A percentile compares a stretch with the other conserved stretches of the same genome.
Evolutionary conservation across 176 grass and related monocot genomes (phyloP).

Genomic region (Triticum timopheevii): DNA sequence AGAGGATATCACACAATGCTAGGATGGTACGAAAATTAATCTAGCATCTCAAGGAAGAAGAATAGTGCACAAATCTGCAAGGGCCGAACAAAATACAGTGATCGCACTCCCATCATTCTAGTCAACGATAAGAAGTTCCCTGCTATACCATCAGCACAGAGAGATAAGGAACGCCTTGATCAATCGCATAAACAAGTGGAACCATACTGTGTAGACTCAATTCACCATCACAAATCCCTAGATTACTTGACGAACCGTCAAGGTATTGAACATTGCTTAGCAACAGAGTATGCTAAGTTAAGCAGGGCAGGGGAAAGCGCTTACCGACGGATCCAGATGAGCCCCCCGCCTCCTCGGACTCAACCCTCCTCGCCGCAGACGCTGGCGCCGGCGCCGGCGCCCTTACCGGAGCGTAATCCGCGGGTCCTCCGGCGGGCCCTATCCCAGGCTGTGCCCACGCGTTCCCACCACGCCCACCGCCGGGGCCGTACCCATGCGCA

Average conservation of each 20-base stretch:
- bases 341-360: not conserved
- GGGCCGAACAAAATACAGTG: not conserved
- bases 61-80: not conserved
- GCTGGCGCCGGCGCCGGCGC: too few relatives aligned
- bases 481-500: not conserved
- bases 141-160: not conserved
- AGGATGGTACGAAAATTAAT: not conserved
- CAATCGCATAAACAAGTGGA: not conserved
- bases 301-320: not conserved
- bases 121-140: not conserved
- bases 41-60: not conserved
- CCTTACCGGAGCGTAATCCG: too few relatives aligned
- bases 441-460: slow-evolving; percentile 29
- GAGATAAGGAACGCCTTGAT: not conserved
- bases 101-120: not conserved
- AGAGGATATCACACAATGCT: not conserved
- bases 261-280: not conserved
- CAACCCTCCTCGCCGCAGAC: not conserved
- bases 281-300: not conserved
- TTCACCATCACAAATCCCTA: not conserved
- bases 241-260: not conserved
- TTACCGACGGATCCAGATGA: slow-evolving; percentile 45
- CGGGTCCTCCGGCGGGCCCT: not conserved
- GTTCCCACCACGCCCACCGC: slow-evolving; percentile 30
- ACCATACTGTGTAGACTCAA: not conserved